phyloP scores from a whole-genome alignment of 805 yeast species.

The Kodamaea nitidulidarum region DNA sequence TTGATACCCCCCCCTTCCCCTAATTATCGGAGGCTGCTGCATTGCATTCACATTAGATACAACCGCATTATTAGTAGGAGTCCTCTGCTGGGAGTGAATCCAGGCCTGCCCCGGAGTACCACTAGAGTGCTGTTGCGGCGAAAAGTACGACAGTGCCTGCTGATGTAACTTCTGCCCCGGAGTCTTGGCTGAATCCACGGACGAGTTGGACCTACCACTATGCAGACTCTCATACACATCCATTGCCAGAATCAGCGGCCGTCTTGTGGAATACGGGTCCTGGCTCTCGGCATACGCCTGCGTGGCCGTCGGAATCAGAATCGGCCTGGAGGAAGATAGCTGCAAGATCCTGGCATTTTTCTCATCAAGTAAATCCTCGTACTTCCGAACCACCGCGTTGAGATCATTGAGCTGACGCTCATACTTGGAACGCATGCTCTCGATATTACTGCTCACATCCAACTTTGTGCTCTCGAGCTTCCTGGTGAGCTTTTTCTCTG shows the following conservation, averaged over 20 bases:
- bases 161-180: not conserved
- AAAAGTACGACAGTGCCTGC: slow-evolving; percentile 5
- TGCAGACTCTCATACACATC: slow-evolving; percentile 4
- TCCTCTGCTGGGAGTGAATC: not conserved
- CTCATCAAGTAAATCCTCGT: slow-evolving; percentile 35
- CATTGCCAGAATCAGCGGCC: slow-evolving; percentile 1
- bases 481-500: slow-evolving; percentile 19
- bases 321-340: slow-evolving; percentile 34
- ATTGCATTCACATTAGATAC: slow-evolving; percentile 9
- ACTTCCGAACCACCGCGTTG: slow-evolving; percentile 23
- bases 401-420: slow-evolving; percentile 37
- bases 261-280: too few species aligned
- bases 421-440: slow-evolving; percentile 21
- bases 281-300: too few species aligned
- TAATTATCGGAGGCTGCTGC: slow-evolving; percentile 29
- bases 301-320: slow-evolving; percentile 25
- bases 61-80: not conserved
- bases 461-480: slow-evolving; percentile 20
- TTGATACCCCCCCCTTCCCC: slow-evolving; percentile 44
- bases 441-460: slow-evolving; percentile 26
- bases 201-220: slow-evolving; percentile 4
- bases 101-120: slow-evolving; percentile 3
- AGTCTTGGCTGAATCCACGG: not conserved
- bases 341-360: slow-evolving; percentile 33
- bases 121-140: not conserved